A percentile compares a stretch with the other conserved stretches of the same genome.
Conservation (phyloP, 495 filamentous ascomycete species). For the Platismatia glauca region DNA sequence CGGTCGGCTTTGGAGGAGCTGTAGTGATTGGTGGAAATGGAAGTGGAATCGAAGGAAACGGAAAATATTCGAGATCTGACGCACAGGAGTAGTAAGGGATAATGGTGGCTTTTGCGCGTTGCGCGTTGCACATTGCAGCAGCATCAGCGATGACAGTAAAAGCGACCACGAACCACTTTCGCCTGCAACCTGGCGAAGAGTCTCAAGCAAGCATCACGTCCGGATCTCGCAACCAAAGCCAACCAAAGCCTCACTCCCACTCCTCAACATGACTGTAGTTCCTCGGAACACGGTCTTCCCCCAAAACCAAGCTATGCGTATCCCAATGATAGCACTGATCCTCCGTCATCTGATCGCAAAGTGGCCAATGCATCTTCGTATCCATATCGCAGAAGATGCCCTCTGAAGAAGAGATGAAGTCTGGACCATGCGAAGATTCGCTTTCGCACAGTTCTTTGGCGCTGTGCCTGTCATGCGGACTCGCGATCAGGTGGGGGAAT, state of each 20-base stretch:
- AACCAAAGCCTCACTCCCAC: background rate
- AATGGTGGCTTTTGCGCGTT: too few relatives aligned
- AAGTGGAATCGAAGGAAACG: too few relatives aligned
- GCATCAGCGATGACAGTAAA: too few relatives aligned
- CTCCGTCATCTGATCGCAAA: background rate
- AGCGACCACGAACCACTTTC: too few relatives aligned
- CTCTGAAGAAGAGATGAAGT: background rate
- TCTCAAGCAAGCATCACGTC: background rate
- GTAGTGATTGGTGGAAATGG: too few relatives aligned
- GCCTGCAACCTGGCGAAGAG: background rate
- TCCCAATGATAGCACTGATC: constrained; percentile 6
- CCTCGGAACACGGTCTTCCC: background rate
- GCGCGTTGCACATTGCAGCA: too few relatives aligned
- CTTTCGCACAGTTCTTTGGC: constrained; percentile 1
- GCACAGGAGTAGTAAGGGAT: too few relatives aligned
- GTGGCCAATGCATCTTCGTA: background rate
- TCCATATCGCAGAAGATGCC: constrained; percentile 4
- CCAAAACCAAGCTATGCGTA: background rate
- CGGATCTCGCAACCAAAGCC: background rate
- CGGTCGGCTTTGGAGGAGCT: too few relatives aligned
- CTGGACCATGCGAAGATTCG: background rate
- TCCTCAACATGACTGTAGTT: background rate
- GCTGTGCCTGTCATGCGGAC: background rate
- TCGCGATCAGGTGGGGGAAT: background rate
- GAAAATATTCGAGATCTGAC: too few relatives aligned